phyloP scores from a whole-genome alignment of 2,329 filamentous ascomycete genomes.

The Penicillium thymicola region DNA sequence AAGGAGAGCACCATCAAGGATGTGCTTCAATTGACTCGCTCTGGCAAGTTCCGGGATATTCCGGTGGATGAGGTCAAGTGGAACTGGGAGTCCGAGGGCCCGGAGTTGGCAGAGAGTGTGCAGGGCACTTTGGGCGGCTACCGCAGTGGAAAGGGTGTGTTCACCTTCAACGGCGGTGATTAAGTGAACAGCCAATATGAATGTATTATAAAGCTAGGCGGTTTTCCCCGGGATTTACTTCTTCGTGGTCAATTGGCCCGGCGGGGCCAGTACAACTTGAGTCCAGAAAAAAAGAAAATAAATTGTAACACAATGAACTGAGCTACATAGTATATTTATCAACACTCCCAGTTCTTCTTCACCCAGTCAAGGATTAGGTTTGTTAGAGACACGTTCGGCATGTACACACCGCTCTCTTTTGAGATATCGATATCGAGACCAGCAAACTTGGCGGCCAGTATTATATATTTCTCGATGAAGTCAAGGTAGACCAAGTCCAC shows the following conservation, averaged over 20 bases:
- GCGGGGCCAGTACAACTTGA: not conserved
- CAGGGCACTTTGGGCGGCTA: constrained; percentile 82
- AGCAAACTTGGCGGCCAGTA: constrained; percentile 67
- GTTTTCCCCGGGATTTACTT: not conserved
- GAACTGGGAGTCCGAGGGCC: constrained; percentile 74
- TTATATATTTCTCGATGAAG: constrained; percentile 80
- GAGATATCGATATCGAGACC: constrained; percentile 49
- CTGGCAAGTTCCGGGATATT: constrained; percentile 75
- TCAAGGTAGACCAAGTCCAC: constrained; percentile 91
- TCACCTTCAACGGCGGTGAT: constrained; percentile 64
- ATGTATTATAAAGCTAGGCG: not conserved
- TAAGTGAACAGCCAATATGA: constrained; percentile 10
- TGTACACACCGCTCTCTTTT: constrained; percentile 51
- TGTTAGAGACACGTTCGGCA: constrained; percentile 54
- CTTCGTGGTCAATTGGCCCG: too few relatives aligned
- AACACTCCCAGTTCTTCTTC: constrained; percentile 51
- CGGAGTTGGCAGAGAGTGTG: constrained; percentile 67
- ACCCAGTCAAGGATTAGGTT: constrained; percentile 60
- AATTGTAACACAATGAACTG: not conserved
- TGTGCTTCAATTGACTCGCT: constrained; percentile 70
- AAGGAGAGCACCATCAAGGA: constrained; percentile 81
- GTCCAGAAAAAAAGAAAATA: not conserved
- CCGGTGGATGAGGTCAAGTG: constrained; percentile 80
- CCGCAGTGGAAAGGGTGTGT: constrained; percentile 82
- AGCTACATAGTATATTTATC: not conserved